Evolutionary conservation across 148 eudicot species (phyloP).

Genomic region (Talinum fruticosum): DNA sequence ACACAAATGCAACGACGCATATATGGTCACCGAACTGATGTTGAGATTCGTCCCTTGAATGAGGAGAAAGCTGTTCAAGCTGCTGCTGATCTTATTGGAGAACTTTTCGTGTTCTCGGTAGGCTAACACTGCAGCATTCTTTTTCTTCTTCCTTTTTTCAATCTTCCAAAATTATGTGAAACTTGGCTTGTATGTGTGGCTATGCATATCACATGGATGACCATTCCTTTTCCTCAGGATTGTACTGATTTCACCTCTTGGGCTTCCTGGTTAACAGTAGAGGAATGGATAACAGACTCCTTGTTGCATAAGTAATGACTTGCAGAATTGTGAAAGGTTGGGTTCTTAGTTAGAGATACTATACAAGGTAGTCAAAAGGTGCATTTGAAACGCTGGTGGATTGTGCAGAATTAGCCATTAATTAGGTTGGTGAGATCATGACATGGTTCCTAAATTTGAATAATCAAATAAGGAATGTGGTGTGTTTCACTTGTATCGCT

Average conservation of each 20-base stretch:
- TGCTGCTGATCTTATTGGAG: conserved; percentile 90
- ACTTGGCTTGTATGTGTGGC: neutral
- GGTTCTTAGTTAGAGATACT: neutral
- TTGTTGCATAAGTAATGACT: neutral
- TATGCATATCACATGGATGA: too few relatives aligned
- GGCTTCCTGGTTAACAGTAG: neutral
- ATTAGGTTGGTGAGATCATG: too few relatives aligned
- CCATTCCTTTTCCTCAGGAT: too few relatives aligned
- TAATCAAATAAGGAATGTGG: neutral
- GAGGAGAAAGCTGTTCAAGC: conserved; percentile 93
- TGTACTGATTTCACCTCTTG: too few relatives aligned
- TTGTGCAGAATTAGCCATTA: neutral
- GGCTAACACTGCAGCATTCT: neutral
- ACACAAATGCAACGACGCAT: conserved; percentile 77
- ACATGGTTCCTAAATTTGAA: neutral
- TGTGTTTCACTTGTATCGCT: neutral
- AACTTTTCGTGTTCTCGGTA: conserved; percentile 82
- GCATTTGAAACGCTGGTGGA: neutral
- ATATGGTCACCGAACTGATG: conserved; percentile 84
- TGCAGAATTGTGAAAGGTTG: neutral
- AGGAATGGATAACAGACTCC: neutral
- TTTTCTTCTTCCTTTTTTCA: neutral
- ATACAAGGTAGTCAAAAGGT: neutral
- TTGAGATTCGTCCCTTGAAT: conserved; percentile 78
- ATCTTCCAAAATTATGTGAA: neutral